Evolutionary conservation across 1,284 basidiomycete species (phyloP), one percentile per base, ranked within the genome.

Genomic region (Coniferiporia sulphurascens): DNA sequence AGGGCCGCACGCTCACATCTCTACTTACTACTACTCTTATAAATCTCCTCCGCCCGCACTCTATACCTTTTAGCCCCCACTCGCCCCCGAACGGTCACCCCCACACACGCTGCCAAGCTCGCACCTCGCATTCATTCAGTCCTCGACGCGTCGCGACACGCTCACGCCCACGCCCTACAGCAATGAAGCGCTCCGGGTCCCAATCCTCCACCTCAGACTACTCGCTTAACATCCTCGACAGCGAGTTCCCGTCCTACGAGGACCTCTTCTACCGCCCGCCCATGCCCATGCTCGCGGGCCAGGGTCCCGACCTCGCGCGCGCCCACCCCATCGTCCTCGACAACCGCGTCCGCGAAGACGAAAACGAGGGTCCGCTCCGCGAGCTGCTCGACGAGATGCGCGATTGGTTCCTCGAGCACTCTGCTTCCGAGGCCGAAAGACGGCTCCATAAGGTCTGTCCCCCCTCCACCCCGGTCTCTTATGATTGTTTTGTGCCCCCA

Each of bases 261-360:
- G 59, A 61, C 44, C 45, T 61, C 7, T 61, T 61, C 50, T 57
- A 61, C 49, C 59, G 55, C n/a, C 59, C 59, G 35, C 50, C 59
- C 12, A 32, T 32, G 53, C 55, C 34, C n/a, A 32, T 19, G 10
- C 38, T 36, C 17, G 2, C 34, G 27, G 15, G 12, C 38, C 38
- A 3, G 19, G 9, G 17, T 46, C 5, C 38, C 38, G 1, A 15
- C 53, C 7, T 17, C 43, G 21, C 21, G 2, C 12, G 32, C 34
- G 34, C 49, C 3, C 27, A 27, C 27, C 27, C 38, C 1, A 38
- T 38, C 22, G 34, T 54, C 10, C 10, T 43, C 45, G 41, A 48
- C 15, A 27, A 34, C 7, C 32, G 46, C 10, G 15, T 53, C 32
- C 10, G n/a, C 27, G 58, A 35, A 3, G 57, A 59, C 27, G 58